Base-by-base conservation (phyloP, 2,329 filamentous ascomycete species). In the Penicillium sclerotigenum region DNA sequence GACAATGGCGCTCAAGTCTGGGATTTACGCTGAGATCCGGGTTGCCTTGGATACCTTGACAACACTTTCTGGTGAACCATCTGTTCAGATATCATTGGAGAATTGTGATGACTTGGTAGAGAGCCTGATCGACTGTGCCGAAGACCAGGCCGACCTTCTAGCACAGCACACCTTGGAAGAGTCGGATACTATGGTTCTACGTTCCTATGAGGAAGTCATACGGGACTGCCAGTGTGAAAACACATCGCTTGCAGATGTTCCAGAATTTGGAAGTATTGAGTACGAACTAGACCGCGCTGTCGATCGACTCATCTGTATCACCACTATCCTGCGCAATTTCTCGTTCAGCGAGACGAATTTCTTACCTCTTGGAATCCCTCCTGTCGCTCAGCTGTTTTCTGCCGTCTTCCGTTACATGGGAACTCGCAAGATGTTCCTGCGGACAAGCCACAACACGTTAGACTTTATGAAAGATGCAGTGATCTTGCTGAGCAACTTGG, bases 381-480 rank as follows among this genome's bases (percentile, higher is more conserved):
- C 83, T 6, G 87, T 97, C 18, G 82, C 97, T 67, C 91, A 89
- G 64, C 91, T 97, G 67, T 77, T 97, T 9, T 91, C 90, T 56
- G 87, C 87, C 43, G 84, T 92, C 4, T 91, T 97, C 60, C 83
- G 91, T 57, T 90, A 94, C 63, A 81, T 97, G 14, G 94, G 93
- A 29, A 97, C 92, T 4, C 87, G 91, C 14, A 91, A 91, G 64
- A 90, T 93, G 81, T 82, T 97, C 29, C 77, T 97, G 40, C 86
- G 91, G 37, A 90, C 87, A 4, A 83, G 94, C 62, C 81, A 83
- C 68, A 96, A 97, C 73, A 94, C 89, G 0, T 79, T 97, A 62
- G 94, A 99, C 73, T 93, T 97, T 67, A 96, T 97, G 90, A 99
- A 99, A 75, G 94, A 99, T 72, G 80, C 91, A 29, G 85, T 97